Base-by-base conservation (phyloP, 177 flowering plant species). In the Tripterygium wilfordii region DNA sequence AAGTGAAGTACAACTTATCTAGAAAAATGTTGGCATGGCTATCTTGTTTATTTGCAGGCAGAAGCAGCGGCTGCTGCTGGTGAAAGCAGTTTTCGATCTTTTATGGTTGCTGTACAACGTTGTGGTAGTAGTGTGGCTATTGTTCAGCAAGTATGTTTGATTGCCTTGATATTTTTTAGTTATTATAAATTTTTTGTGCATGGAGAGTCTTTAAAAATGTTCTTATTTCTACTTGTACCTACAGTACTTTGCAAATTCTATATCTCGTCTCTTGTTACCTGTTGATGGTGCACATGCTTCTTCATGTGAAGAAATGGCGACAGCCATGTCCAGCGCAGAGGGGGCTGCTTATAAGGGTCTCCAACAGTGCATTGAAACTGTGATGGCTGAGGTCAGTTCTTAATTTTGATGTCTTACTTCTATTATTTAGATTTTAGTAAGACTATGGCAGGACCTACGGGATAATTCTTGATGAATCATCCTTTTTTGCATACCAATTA, bases 51-150 rank as follows among this genome's bases (percentile, higher is more conserved):
- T 65, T 8, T 70, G 65, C 57, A 94, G 99, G 99, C 97, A 41
- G 97, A 90, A 76, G 99, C 99, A 48, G 96, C 97, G 49, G 99
- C 99, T 48, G 92, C 88, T 56, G 99, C 96, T 66, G 97, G 99
- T 51, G 97, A 94, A 75, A 87, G 88, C 72, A 90, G 99, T 70
- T 90, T 94, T 69, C 85, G 77, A 80, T 83, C 95, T 45, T 94
- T 94, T 69, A 94, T 94, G 99, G 97, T 94, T 57, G 92, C 96
- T 24, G 92, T 94, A 45, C 99, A 94, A 57, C 95, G 92, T n/a
- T 83, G 92, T 65, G 95, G 87, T 13, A 94, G 90, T 67, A 94
- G 96, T 73, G 97, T 89, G 66, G 97, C 97, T 56, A 79, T 94
- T 55, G 90, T 94, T 28, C 99, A 89, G 66, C 99, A 94, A 70